A percentile compares a stretch with the other conserved stretches of the same genome.
Evolutionary conservation across 345 rosid genomes (phyloP).

Genomic region (Boechera stricta): DNA sequence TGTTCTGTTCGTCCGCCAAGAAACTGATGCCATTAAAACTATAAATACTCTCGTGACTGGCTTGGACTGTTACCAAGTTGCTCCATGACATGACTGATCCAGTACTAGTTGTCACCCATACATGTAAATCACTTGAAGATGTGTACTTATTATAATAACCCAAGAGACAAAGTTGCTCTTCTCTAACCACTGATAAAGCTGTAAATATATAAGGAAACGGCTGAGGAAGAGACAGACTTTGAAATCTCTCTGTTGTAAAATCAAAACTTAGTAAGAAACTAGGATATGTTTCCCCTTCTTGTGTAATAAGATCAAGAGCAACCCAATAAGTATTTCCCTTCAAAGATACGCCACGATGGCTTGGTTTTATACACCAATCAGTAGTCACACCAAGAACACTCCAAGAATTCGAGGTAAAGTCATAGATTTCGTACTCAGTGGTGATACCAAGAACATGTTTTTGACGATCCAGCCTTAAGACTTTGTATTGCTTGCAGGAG

Average conservation of each 20-base stretch:
- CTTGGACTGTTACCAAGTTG: not conserved
- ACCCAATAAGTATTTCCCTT: constrained; percentile 16
- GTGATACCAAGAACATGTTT: not conserved
- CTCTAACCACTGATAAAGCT: constrained; percentile 2
- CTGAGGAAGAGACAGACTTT: not conserved
- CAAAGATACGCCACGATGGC: not conserved
- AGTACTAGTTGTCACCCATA: constrained; percentile 10
- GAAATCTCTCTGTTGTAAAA: not conserved
- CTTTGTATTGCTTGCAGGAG: constrained; percentile 15
- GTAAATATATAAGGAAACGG: not conserved
- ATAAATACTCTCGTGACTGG: too few species aligned
- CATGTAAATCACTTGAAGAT: not conserved
- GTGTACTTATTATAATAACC: not conserved
- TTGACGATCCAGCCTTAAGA: not conserved
- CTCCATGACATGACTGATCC: constrained; percentile 13
- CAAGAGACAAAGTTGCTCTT: not conserved
- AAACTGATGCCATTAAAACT: not conserved
- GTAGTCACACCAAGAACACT: not conserved
- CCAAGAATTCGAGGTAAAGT: constrained; percentile 7
- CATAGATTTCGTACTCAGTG: not conserved
- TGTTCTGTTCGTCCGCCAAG: not conserved
- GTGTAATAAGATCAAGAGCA: not conserved
- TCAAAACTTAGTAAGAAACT: not conserved
- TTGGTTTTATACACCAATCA: not conserved
- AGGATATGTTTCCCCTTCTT: not conserved